Evolutionary conservation across 2,329 filamentous ascomycete genomes (phyloP), one percentile per base, ranked within the genome.

Genomic region (Cordyceps militaris): DNA sequence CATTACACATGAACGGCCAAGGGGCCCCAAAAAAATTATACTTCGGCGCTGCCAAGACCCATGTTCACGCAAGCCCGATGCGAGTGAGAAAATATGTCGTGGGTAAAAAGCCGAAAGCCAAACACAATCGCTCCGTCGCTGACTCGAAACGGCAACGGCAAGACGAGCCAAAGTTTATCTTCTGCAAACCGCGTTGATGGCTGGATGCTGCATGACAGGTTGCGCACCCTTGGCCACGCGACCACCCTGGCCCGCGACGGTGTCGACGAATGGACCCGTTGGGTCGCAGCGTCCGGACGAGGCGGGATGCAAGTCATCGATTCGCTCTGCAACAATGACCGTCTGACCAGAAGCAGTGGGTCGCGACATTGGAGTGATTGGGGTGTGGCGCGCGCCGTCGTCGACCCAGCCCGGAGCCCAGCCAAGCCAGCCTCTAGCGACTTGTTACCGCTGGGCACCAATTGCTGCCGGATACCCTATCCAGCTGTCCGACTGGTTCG

Each of bases 271-370:
- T 57, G 54, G 54, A 36, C 36, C 54, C 28, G 36, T 44, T 44
- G 54, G 54, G 54, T 44, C 46, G 54, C 46, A 34, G 54, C 38
- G 46, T 50, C 46, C 14, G 7, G 56, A 46, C 49, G 54, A 30
- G 49, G 32, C 34, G 32, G 23, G 30, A 58, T 54, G 56, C 56
- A 58, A 54, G 56, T 48, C 56, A 58, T 58, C 56, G 56, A 58
- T 54, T 58, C 56, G 56, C 56, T 58, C 49, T 54, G 42, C 56
- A 48, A 40, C 42, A 48, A 52, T 43, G 56, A 23, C 42, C 56
- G 32, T 58, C 56, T 58, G 56, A 58, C 56, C 44, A 57, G 38
- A 50, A 10, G 24, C 34, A 40, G 53, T 56, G 53, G 53, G 53
- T 56, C 53, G 32, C 34, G 34, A 30, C n/a, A 16, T 56, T 49